Percentiles rank a stretch among this genome's conserved stretches.
Conservation (phyloP, 257 asterid species). For the Ligustrum vulgare region DNA sequence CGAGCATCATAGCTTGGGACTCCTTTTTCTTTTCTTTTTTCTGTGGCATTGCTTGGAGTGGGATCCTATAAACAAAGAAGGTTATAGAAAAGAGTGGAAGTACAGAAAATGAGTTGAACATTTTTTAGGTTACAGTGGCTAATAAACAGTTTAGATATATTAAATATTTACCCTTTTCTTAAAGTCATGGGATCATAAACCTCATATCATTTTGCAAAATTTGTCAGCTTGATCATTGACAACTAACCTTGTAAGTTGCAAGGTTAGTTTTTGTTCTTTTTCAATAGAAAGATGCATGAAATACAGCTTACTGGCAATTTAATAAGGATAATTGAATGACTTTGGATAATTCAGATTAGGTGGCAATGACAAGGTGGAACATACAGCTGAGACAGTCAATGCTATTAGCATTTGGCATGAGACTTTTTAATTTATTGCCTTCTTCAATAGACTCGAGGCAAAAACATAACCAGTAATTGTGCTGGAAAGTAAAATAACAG, state of each 20-base stretch:
- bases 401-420: background rate
- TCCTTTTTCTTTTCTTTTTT: background rate
- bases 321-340: background rate
- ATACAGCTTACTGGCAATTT: background rate
- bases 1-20: no score
- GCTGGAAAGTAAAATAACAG: background rate
- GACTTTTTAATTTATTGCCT: background rate
- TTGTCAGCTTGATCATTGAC: constrained; percentile 1
- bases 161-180: background rate
- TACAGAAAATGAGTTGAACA: background rate
- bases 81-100: background rate
- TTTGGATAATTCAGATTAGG: background rate
- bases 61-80: background rate
- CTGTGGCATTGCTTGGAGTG: background rate
- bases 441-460: background rate
- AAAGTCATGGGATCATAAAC: background rate
- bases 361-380: background rate
- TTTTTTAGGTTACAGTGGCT: background rate
- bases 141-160: background rate
- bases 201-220: background rate
- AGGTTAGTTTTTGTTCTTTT: background rate
- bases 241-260: background rate
- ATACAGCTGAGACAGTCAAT: background rate
- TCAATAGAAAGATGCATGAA: background rate
- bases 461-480: background rate